These are phyloP conservation scores for Ricinus communis DNA, from an alignment of 345 rosid genomes.

Conservation along the genomic window DNA sequence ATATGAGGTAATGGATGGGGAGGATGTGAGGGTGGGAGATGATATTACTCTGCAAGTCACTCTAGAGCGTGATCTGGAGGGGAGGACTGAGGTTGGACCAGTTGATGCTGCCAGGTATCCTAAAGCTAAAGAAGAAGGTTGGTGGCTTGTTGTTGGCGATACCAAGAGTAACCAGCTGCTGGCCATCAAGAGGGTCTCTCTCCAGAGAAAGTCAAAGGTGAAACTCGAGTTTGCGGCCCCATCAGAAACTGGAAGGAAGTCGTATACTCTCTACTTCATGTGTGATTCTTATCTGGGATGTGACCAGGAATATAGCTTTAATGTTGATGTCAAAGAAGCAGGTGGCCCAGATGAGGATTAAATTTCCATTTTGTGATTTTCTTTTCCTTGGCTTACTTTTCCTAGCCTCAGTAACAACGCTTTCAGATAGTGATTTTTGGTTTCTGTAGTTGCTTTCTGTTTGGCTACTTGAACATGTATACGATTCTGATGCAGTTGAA, in stretches of 20 bases:
- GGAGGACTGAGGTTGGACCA: conserved; percentile 73
- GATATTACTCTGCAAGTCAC: conserved; percentile 60
- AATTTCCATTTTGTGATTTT: no score
- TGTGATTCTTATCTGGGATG: conserved; percentile 89
- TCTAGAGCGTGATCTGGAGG: conserved; percentile 78
- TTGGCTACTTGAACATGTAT: no score
- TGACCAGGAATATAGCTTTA: conserved; percentile 76
- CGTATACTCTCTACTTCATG: conserved; percentile 73
- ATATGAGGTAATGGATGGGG: conserved; percentile 58
- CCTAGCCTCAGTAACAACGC: no score
- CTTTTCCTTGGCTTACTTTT: no score
- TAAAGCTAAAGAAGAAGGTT: conserved; percentile 89
- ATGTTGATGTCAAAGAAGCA: conserved; percentile 51
- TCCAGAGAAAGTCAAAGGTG: conserved; percentile 72
- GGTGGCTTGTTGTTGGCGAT: conserved; percentile 97
- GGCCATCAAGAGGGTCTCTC: conserved; percentile 82
- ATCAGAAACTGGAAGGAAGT: conserved; percentile 58
- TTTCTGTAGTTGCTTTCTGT: no score
- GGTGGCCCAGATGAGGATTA: conserved; percentile 19
- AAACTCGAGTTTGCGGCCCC: conserved; percentile 82
- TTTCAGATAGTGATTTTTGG: no score
- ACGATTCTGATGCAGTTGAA: no score
- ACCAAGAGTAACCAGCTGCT: conserved; percentile 74
- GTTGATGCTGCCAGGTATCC: conserved; percentile 75
- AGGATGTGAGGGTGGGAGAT: conserved; percentile 55